Conservation (phyloP, 176 grass and related monocot genomes). For the Paspalum notatum region DNA sequence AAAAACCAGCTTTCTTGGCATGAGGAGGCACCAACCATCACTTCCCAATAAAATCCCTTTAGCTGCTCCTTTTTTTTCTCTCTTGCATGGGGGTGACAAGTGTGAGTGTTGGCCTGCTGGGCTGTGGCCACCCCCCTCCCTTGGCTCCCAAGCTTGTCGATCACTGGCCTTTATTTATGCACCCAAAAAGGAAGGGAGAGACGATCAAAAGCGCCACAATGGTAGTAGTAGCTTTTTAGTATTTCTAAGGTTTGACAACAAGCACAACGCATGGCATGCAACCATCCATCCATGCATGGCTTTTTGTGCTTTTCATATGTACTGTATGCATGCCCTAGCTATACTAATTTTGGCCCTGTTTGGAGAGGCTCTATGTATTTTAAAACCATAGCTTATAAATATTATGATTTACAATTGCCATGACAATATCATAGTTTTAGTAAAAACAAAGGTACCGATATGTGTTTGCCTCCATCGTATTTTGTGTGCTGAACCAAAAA, state of each 20-base stretch:
- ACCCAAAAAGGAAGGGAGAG: constrained; percentile 31
- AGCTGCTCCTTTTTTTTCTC: background rate
- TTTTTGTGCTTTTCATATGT: constrained; percentile 56
- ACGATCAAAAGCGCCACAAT: constrained; percentile 1
- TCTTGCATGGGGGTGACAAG: constrained; percentile 54
- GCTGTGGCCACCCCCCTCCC: constrained; percentile 38
- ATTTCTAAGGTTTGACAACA: constrained; percentile 57
- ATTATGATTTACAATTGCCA: no score
- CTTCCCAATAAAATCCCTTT: constrained; percentile 55
- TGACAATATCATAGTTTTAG: no score
- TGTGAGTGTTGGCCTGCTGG: constrained; percentile 51
- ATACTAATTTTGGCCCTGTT: no score
- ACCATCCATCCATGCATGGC: constrained; percentile 8
- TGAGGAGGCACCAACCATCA: constrained; percentile 70
- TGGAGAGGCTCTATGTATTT: no score
- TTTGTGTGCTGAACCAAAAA: no score
- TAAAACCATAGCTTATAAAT: no score
- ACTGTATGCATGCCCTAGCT: background rate
- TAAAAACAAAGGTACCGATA: no score
- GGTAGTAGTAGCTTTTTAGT: constrained; percentile 35
- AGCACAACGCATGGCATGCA: background rate
- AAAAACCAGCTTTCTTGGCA: constrained; percentile 62
- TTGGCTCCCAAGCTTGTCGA: constrained; percentile 61
- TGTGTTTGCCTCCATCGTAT: no score
- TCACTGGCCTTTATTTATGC: constrained; percentile 44